phyloP scores from a whole-genome alignment of 2,329 filamentous ascomycete genomes.

The Colletotrichum salicis region DNA sequence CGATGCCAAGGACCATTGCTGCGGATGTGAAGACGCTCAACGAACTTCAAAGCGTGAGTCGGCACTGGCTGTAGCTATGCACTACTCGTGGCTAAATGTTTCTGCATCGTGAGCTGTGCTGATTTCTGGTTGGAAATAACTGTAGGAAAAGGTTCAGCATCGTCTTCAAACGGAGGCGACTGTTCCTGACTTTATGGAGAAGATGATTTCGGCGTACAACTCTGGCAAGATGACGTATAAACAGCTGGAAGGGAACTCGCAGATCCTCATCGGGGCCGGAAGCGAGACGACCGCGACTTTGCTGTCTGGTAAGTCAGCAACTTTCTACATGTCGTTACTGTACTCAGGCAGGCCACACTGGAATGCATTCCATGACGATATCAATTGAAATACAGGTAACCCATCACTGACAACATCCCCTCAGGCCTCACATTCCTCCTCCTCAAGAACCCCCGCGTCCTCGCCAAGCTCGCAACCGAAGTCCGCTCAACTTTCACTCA shows the following conservation, averaged over 20 bases:
- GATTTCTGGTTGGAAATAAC: background rate
- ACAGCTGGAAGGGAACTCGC: constrained; percentile 28
- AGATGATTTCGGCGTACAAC: constrained; percentile 5
- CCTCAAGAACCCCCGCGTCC: constrained; percentile 41
- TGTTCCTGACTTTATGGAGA: constrained; percentile 12
- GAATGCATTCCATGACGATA: no score
- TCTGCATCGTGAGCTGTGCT: background rate
- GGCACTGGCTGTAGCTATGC: background rate
- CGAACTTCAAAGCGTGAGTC: background rate
- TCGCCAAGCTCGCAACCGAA: constrained; percentile 48
- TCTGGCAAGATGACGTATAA: constrained; percentile 20
- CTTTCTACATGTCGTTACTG: no score
- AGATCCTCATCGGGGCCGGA: constrained; percentile 42
- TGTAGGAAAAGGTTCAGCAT: constrained; percentile 3
- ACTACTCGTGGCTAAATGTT: background rate
- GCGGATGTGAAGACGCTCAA: background rate
- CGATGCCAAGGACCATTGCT: background rate
- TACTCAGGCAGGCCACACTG: no score
- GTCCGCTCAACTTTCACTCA: constrained; percentile 13
- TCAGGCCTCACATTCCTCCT: constrained; percentile 42
- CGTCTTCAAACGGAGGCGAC: background rate
- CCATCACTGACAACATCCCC: no score
- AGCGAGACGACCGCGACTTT: constrained; percentile 47
- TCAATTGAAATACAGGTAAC: no score
- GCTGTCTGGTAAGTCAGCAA: constrained; percentile 42